Percentiles rank a stretch among this genome's conserved stretches.
These are phyloP conservation scores for Limonium bicolor DNA, from an alignment of 148 eudicot species.

Conservation along the genomic window DNA sequence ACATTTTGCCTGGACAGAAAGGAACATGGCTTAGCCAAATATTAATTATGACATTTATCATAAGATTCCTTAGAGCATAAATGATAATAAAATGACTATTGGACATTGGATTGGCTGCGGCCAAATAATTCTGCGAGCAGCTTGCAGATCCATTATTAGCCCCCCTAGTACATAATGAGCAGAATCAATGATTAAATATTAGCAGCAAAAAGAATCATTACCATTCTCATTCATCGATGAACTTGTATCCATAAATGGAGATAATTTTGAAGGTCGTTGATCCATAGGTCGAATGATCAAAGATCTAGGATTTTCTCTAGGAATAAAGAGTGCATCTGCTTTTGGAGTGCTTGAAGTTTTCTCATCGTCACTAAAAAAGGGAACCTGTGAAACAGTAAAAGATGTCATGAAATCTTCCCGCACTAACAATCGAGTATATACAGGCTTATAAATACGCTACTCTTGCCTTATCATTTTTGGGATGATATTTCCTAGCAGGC, in stretches of 20 bases:
- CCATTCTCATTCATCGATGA: slow-evolving; percentile 45
- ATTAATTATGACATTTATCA: no score
- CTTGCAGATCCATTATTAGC: no score
- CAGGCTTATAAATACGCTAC: slow-evolving; percentile 10
- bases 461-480: slow-evolving; percentile 63
- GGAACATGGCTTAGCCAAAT: no score
- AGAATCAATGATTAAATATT: neutral
- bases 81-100: no score
- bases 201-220: slow-evolving; percentile 13
- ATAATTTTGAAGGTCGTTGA: slow-evolving; percentile 43
- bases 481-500: slow-evolving; percentile 89
- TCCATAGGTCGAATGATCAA: slow-evolving; percentile 70
- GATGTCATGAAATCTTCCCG: no score
- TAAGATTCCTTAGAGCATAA: no score
- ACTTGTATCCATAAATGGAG: slow-evolving; percentile 24
- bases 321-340: slow-evolving; percentile 84
- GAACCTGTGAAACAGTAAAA: slow-evolving; percentile 31
- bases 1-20: slow-evolving; percentile 29
- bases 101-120: no score
- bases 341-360: slow-evolving; percentile 73
- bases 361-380: slow-evolving; percentile 77
- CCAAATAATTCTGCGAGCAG: no score
- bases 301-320: slow-evolving; percentile 95
- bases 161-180: neutral
- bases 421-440: no score